phyloP scores from a whole-genome alignment of 1,284 basidiomycete species.

The Amylostereum chailletii region DNA sequence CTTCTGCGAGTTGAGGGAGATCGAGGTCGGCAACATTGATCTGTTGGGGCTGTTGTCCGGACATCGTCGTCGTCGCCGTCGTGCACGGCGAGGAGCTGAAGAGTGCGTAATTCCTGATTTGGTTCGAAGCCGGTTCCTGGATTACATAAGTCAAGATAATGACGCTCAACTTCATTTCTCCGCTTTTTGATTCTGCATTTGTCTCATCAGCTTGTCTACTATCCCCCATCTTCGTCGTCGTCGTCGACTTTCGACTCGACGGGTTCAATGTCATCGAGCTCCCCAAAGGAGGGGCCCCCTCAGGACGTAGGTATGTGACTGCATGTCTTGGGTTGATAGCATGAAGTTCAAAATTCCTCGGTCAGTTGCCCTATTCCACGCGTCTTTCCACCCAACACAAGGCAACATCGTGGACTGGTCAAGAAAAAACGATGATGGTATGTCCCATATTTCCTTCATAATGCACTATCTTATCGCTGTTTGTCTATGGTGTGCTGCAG shows the following conservation, averaged over 20 bases:
- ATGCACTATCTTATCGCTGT: neutral
- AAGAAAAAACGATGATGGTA: constrained; percentile 56
- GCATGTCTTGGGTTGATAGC: neutral
- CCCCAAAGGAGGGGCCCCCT: constrained; percentile 24
- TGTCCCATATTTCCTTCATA: constrained; percentile 11
- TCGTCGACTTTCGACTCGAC: no score
- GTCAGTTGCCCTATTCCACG: constrained; percentile 72
- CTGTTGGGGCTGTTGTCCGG: constrained; percentile 41
- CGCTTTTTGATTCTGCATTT: no score
- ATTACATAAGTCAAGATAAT: no score
- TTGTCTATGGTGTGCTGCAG: constrained; percentile 24
- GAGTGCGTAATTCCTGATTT: neutral
- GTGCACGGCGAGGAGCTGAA: neutral
- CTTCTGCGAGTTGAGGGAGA: constrained; percentile 75
- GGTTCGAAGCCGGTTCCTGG: no score
- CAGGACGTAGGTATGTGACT: constrained; percentile 38
- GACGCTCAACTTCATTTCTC: no score
- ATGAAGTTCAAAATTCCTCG: neutral
- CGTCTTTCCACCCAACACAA: constrained; percentile 73
- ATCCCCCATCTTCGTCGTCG: no score
- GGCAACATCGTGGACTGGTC: constrained; percentile 74
- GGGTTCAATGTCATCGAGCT: no score
- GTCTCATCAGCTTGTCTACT: no score
- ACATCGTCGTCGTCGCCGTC: neutral
- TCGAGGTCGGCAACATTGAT: constrained; percentile 77